These are phyloP conservation scores for Candida argentea DNA, from an alignment of 805 yeast species.

Conservation along the genomic window DNA sequence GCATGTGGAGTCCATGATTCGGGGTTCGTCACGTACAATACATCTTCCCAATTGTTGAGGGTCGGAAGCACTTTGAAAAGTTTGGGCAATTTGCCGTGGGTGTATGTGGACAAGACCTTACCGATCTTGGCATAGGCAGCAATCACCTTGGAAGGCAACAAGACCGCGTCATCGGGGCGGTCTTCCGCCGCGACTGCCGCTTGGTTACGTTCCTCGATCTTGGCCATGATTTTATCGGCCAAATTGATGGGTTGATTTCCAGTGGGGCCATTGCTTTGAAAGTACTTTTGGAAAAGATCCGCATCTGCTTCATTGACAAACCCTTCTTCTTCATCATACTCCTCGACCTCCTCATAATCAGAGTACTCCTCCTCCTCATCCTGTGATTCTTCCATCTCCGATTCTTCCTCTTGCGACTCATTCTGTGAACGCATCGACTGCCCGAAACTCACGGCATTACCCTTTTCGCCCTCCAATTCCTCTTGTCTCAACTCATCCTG, in stretches of 20 bases:
- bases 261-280: conserved; percentile 29
- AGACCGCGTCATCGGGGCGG: conserved; percentile 61
- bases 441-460: conserved; percentile 12
- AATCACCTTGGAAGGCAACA: conserved; percentile 91
- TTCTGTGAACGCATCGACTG: conserved; percentile 13
- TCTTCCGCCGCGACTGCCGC: conserved; percentile 12
- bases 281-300: conserved; percentile 71
- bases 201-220: conserved; percentile 64
- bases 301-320: conserved; percentile 76
- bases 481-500: conserved; percentile 72
- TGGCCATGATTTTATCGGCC: conserved; percentile 91
- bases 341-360: conserved; percentile 41
- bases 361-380: conserved; percentile 44
- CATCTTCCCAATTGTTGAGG: conserved; percentile 91
- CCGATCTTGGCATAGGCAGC: conserved; percentile 93
- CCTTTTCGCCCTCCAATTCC: conserved; percentile 38
- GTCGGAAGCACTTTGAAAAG: conserved; percentile 92
- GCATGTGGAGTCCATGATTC: conserved; percentile 93
- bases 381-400: conserved; percentile 30
- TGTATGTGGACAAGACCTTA: conserved; percentile 73
- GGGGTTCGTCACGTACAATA: conserved; percentile 86
- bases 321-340: conserved; percentile 46
- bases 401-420: conserved; percentile 15
- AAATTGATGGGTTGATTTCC: conserved; percentile 48
- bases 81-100: conserved; percentile 95